phyloP scores from a whole-genome alignment of 768 basidiomycete species.

The Lentinus brumalis region DNA sequence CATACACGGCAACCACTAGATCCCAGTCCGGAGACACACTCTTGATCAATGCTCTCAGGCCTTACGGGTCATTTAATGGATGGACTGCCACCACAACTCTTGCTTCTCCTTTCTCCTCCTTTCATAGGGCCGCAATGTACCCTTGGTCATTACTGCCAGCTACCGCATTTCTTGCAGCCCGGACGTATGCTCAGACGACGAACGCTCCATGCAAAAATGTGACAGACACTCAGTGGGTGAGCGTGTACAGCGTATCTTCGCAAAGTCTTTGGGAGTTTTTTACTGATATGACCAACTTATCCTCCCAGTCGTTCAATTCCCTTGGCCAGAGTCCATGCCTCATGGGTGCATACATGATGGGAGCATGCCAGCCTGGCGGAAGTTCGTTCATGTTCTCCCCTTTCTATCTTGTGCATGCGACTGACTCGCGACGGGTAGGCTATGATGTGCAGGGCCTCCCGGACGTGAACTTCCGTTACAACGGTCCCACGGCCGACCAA shows the following conservation, averaged over 20 bases:
- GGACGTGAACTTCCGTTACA: conserved; percentile 34
- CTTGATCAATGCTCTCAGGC: no score
- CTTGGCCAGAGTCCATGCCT: conserved; percentile 44
- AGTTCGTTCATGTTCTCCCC: conserved; percentile 27
- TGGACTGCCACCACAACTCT: no score
- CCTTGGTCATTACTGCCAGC: no score
- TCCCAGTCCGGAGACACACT: not conserved
- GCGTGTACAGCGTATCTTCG: not conserved
- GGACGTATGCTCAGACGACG: not conserved
- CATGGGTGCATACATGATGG: conserved; percentile 44
- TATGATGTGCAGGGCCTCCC: conserved; percentile 40
- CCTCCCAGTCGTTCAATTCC: conserved; percentile 42
- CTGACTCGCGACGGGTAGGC: conserved; percentile 21
- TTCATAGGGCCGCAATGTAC: no score
- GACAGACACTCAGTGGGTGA: not conserved
- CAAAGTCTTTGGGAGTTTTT: no score
- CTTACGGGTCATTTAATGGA: no score
- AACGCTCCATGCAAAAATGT: not conserved
- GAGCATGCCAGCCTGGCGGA: conserved; percentile 39
- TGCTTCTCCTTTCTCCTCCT: no score
- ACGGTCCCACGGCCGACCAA: conserved; percentile 32
- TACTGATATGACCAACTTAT: not conserved
- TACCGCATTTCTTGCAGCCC: no score
- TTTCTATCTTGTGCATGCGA: no score
- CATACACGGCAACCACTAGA: no score